Percentiles rank a stretch among this genome's conserved stretches.
These are phyloP conservation scores for Amylocarpus encephaloides DNA, from an alignment of 2,329 filamentous ascomycete species.

Conservation along the genomic window DNA sequence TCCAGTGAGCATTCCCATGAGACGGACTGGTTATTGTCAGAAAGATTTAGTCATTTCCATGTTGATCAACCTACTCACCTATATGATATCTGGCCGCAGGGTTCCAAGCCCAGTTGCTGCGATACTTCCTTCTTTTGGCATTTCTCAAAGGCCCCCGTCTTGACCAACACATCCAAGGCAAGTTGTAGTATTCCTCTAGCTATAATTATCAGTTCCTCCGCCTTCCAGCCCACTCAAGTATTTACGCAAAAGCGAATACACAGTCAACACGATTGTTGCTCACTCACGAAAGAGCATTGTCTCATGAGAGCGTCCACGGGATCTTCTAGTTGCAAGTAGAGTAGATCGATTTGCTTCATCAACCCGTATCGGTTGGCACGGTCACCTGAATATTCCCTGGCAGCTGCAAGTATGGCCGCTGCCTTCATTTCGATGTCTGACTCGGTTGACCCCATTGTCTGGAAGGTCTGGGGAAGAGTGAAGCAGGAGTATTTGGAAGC, in stretches of 20 bases:
- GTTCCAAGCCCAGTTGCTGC: slow-evolving; percentile 17
- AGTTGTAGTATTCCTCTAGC: slow-evolving; percentile 5
- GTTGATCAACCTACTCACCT: slow-evolving; percentile 8
- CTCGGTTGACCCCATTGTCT: slow-evolving; percentile 1
- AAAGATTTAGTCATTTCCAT: not conserved
- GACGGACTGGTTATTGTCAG: slow-evolving; percentile 10
- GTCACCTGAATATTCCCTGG: slow-evolving; percentile 7
- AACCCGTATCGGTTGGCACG: slow-evolving; percentile 4
- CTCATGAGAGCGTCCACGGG: slow-evolving; percentile 12
- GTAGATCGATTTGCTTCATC: slow-evolving; percentile 9
- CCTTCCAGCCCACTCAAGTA: too few relatives aligned
- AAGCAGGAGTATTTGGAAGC: too few relatives aligned
- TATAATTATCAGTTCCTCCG: too few relatives aligned
- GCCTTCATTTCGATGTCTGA: slow-evolving; percentile 8
- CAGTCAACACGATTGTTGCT: not conserved
- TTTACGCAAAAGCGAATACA: too few relatives aligned
- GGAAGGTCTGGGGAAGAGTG: too few relatives aligned
- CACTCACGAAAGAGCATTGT: slow-evolving; percentile 16
- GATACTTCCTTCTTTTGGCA: slow-evolving; percentile 18
- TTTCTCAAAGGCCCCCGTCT: slow-evolving; percentile 20
- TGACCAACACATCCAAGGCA: slow-evolving; percentile 16
- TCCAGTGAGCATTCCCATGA: slow-evolving; percentile 18
- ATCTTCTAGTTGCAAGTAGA: slow-evolving; percentile 10
- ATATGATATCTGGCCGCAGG: slow-evolving; percentile 16
- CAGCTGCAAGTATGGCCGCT: slow-evolving; percentile 9